Conservation (phyloP, 2,329 filamentous ascomycete species). For the Colletotrichum godetiae region DNA sequence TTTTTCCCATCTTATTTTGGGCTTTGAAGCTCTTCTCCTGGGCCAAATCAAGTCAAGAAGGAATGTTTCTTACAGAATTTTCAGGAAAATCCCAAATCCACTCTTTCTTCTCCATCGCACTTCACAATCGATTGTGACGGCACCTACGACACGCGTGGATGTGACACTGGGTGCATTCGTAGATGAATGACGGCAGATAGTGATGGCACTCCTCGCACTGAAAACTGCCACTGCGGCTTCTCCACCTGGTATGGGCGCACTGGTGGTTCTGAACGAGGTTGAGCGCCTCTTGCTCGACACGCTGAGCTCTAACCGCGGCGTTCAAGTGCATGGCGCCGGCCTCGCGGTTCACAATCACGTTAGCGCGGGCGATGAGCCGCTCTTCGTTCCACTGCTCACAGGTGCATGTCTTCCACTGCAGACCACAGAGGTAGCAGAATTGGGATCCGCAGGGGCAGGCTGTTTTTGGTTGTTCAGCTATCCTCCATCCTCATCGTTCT, state of each 20-base stretch:
- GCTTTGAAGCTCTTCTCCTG: too few species aligned
- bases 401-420: conserved; percentile 50
- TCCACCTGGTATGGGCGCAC: conserved; percentile 53
- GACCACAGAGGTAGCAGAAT: conserved; percentile 64
- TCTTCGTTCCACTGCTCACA: conserved; percentile 53
- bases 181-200: conserved; percentile 50
- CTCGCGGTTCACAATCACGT: conserved; percentile 45
- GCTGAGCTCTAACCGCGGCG: neutral
- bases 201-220: conserved; percentile 58
- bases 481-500: too few species aligned
- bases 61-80: too few species aligned
- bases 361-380: conserved; percentile 45
- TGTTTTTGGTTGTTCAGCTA: conserved; percentile 16
- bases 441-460: conserved; percentile 58
- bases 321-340: neutral
- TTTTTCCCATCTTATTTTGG: too few species aligned
- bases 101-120: too few species aligned
- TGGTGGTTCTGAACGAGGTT: conserved; percentile 51
- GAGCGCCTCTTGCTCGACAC: conserved; percentile 38
- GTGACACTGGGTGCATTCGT: conserved; percentile 57
- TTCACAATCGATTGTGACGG: conserved; percentile 54
- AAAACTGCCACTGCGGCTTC: conserved; percentile 43
- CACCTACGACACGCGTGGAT: conserved; percentile 60
- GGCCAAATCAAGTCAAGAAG: too few species aligned
- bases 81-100: too few species aligned